Percentiles rank a stretch among this genome's conserved stretches.
phyloP scores from a whole-genome alignment of 495 filamentous ascomycete species.

The Lasiosphaeris hirsuta region DNA sequence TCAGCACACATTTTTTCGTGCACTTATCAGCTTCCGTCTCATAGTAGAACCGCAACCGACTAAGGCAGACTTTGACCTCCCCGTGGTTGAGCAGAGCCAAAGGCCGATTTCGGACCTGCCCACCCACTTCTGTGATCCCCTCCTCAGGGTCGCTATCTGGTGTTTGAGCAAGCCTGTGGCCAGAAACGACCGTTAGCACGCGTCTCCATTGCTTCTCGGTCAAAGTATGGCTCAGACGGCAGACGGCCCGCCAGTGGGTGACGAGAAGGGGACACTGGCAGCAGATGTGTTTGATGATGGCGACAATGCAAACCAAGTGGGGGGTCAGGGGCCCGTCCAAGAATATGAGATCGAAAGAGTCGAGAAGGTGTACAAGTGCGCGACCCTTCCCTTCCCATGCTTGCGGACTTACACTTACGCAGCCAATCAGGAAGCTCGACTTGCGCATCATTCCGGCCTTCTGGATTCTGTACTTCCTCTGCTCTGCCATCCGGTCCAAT shows the following conservation, averaged over 20 bases:
- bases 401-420: not conserved
- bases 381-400: conserved; percentile 1
- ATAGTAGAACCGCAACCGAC: too few species aligned
- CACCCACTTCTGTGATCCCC: not conserved
- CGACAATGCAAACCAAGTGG: conserved; percentile 17
- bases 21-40: too few species aligned
- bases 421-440: conserved; percentile 63
- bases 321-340: conserved; percentile 12
- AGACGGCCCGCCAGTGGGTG: conserved; percentile 17
- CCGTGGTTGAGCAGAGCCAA: too few species aligned
- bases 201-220: conserved; percentile 52
- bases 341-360: conserved; percentile 53
- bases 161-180: conserved; percentile 8
- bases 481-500: conserved; percentile 87
- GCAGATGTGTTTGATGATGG: conserved; percentile 5
- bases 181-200: conserved; percentile 46
- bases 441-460: conserved; percentile 84
- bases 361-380: conserved; percentile 61
- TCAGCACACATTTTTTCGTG: too few species aligned
- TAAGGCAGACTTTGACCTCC: too few species aligned
- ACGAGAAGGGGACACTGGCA: conserved; percentile 28
- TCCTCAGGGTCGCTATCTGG: not conserved
- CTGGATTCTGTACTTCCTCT: conserved; percentile 91
- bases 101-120: not conserved
- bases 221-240: conserved; percentile 41